phyloP scores from a whole-genome alignment of 805 yeast genomes.

The Isabelozyma pseudorhagii region DNA sequence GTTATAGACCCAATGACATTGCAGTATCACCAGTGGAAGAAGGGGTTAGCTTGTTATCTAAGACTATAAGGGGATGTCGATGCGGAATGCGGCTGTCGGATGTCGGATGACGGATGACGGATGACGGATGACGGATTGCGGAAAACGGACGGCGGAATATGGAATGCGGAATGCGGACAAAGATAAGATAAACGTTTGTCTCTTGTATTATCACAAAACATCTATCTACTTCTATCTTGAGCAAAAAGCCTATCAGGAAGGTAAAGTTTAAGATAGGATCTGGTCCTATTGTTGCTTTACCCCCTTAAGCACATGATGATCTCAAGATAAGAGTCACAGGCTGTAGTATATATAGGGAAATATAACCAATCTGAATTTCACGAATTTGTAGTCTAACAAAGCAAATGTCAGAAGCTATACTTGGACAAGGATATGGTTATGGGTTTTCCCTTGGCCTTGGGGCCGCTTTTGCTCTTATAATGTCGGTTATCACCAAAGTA shows the following conservation, averaged over 20 bases:
- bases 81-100: neutral
- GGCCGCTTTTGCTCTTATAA: conserved; percentile 39
- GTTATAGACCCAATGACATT: too few species aligned
- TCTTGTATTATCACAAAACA: too few species aligned
- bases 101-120: neutral
- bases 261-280: too few species aligned
- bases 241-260: too few species aligned
- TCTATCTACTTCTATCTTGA: too few species aligned
- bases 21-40: too few species aligned
- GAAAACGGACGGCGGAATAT: neutral
- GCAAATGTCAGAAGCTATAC: neutral
- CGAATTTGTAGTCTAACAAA: neutral
- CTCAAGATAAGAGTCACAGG: neutral
- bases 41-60: too few species aligned
- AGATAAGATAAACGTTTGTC: neutral
- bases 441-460: conserved; percentile 45
- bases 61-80: neutral
- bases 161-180: neutral
- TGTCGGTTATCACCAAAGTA: conserved; percentile 30
- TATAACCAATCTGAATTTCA: neutral
- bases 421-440: conserved; percentile 29
- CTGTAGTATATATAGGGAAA: too few species aligned
- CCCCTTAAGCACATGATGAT: neutral
- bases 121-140: neutral
- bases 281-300: too few species aligned